Evolutionary conservation across 2,329 filamentous ascomycete genomes (phyloP).

Genomic region (Leptodontidium sp.): DNA sequence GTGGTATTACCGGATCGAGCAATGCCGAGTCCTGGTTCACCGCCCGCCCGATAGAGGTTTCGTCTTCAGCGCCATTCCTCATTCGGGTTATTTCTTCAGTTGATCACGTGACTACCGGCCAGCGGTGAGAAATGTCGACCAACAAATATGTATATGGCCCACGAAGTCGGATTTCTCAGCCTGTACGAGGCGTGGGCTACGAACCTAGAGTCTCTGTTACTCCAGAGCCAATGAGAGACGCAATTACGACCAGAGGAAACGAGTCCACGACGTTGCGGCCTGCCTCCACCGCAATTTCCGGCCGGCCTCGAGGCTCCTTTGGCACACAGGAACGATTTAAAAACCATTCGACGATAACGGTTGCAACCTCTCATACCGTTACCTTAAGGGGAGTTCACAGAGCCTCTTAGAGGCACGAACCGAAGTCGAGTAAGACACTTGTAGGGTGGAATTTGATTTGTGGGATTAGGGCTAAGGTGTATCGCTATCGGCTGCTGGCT

Average conservation of each 20-base stretch:
- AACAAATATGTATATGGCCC: too few relatives aligned
- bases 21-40: too few relatives aligned
- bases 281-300: slow-evolving; percentile 5
- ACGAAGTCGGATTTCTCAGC: slow-evolving; percentile 8
- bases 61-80: too few relatives aligned
- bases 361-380: slow-evolving; percentile 1
- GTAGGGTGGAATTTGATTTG: slow-evolving; percentile 7
- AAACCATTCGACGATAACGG: slow-evolving; percentile 4
- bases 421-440: slow-evolving; percentile 3
- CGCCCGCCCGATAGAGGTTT: too few relatives aligned
- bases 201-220: slow-evolving; percentile 8
- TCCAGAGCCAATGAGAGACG: slow-evolving; percentile 9
- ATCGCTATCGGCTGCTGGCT: neutral
- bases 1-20: too few relatives aligned
- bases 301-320: slow-evolving; percentile 3
- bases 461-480: neutral
- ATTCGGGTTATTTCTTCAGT: too few relatives aligned
- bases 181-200: slow-evolving; percentile 9
- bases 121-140: too few relatives aligned
- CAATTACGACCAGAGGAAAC: slow-evolving; percentile 9
- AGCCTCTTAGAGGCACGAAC: slow-evolving; percentile 8
- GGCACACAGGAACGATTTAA: slow-evolving; percentile 8
- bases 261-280: slow-evolving; percentile 5
- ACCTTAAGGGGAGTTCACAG: slow-evolving; percentile 3
- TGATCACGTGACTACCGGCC: too few relatives aligned